These are phyloP conservation scores for Kluyveromyces dobzhanskii DNA, from an alignment of 805 yeast species.

Conservation along the genomic window DNA sequence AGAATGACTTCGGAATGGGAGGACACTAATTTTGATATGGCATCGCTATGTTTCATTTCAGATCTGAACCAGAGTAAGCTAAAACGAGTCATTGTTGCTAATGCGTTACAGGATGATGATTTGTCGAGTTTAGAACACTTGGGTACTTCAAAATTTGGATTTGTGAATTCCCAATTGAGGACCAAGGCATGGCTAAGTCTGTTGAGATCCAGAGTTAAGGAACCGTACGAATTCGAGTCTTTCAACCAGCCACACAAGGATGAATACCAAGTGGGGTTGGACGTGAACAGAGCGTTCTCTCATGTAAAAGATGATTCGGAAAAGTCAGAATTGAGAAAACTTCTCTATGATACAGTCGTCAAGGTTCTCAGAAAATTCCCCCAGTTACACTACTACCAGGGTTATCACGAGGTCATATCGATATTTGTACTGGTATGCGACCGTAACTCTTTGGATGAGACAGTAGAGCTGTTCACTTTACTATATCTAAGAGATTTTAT, in stretches of 20 bases:
- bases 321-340: constrained; percentile 14
- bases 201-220: constrained; percentile 14
- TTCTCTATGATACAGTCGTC: constrained; percentile 35
- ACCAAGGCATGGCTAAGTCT: constrained; percentile 22
- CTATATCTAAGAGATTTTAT: constrained; percentile 74
- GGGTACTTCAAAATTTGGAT: constrained; percentile 20
- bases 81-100: constrained; percentile 4
- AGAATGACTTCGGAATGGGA: constrained; percentile 3
- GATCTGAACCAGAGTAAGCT: constrained; percentile 2
- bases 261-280: constrained; percentile 72
- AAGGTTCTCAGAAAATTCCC: constrained; percentile 55
- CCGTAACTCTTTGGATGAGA: constrained; percentile 9
- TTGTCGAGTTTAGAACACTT: constrained; percentile 10
- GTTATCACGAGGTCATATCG: constrained; percentile 81
- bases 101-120: constrained; percentile 12
- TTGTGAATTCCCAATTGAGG: constrained; percentile 15
- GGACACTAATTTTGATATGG: constrained; percentile 3
- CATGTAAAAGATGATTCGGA: constrained; percentile 14
- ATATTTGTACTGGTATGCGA: constrained; percentile 49
- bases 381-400: constrained; percentile 73
- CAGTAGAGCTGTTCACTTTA: constrained; percentile 51
- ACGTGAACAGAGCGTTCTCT: constrained; percentile 65
- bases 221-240: background rate
- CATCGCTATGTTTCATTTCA: constrained; percentile 3
- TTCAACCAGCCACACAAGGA: constrained; percentile 42